Evolutionary conservation across 768 basidiomycete species (phyloP), one percentile per base, ranked within the genome.

Genomic region (Daedalea quercina): DNA sequence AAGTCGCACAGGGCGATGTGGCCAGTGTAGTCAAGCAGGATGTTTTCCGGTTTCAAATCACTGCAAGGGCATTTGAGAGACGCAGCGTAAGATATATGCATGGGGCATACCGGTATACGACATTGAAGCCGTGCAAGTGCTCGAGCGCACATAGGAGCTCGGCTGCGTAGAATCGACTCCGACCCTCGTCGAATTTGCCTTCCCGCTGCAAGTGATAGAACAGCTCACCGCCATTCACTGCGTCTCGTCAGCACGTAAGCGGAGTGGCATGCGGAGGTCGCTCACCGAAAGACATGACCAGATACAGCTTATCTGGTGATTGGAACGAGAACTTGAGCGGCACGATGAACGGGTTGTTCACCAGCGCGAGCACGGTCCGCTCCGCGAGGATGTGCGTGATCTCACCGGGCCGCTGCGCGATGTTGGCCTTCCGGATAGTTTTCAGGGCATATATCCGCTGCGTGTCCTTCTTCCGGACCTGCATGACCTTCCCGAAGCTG

Each of bases 261-360:
- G 22, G 48, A 11, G n/a, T 20, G 6, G 19, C 3, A 12, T 26
- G 4, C 0, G 8, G 28, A 25, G 13, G 43, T 11, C 28, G 70
- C 84, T 53, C 47, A 87, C 89, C 87, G 62, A 97, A 98, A 22
- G 94, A 94, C 85, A 99, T 90, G 34, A 97, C 92, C 51, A 99
- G 74, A 67, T 99, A 99, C 6, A 99, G 75, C 68, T 99, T 99
- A 67, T 98, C 95, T 1, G 90, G 90, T 55, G 87, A 94, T 72
- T 99, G 95, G 80, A 98, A 99, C 3, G 93, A 95, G 70, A 99
- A 97, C 66, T 99, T 98, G 69, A 99, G 84, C 19, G 95, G 96
- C 0, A 97, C 96, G 69, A 99, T 97, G 74, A 99, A 99, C 0
- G 95, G 95, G 64, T 94, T 96, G 73, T 97, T 96, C 55, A 99